Conservation (phyloP, 805 yeast species). For the Dipodascus geniculatus region DNA sequence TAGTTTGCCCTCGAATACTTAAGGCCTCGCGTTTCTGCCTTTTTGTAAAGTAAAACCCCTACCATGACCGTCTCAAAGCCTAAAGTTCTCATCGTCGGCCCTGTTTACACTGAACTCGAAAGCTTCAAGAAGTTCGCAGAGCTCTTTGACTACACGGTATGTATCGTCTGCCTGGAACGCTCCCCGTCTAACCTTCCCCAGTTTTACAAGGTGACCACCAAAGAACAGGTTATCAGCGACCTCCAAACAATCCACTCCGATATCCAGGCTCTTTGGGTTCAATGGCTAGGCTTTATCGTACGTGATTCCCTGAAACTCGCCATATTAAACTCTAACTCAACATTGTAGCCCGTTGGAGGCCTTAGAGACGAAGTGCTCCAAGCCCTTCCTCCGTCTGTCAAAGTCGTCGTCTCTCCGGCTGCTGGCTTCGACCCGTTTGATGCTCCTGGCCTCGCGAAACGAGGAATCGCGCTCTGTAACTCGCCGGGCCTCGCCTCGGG, state of each 20-base stretch:
- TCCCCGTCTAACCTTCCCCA: neutral
- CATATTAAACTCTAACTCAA: neutral
- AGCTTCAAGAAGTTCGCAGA: neutral
- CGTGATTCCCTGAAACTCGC: neutral
- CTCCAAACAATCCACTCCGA: conserved; percentile 29
- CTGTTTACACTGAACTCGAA: neutral
- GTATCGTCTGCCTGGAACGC: conserved; percentile 2
- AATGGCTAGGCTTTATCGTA: conserved; percentile 37
- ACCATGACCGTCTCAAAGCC: neutral
- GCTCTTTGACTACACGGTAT: conserved; percentile 1
- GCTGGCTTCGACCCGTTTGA: conserved; percentile 51
- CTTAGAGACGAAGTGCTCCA: conserved; percentile 23
- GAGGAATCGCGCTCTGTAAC: conserved; percentile 45
- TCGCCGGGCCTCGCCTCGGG: conserved; percentile 34
- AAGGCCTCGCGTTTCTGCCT: neutral
- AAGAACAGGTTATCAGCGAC: conserved; percentile 31
- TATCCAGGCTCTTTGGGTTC: conserved; percentile 42
- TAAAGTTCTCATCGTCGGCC: conserved; percentile 8
- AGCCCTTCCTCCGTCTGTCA: conserved; percentile 35
- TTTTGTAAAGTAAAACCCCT: neutral
- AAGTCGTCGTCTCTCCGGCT: conserved; percentile 42
- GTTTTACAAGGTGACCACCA: conserved; percentile 10
- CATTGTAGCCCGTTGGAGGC: conserved; percentile 12
- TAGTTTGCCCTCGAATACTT: neutral
- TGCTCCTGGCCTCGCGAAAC: conserved; percentile 29